Evolutionary conservation across 1,139 yeast genomes (phyloP), one percentile per base, ranked within the genome.

Genomic region (Kodamaea sp.): DNA sequence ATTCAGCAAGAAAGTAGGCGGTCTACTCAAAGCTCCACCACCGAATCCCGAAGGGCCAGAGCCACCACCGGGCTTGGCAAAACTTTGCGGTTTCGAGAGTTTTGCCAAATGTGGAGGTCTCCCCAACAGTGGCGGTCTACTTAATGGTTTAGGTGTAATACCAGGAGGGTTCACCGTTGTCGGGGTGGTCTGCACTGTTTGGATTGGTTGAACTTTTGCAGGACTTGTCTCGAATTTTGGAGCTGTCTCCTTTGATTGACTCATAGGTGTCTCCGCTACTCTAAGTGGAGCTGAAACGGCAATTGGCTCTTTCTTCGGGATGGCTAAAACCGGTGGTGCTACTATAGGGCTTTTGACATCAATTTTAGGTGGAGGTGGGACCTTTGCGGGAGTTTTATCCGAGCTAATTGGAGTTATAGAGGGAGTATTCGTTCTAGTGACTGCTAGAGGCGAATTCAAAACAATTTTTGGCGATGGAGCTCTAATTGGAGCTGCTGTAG

Each of bases 1-100:
- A 34, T 49, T 55, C 5, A 57, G 47, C 25, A 52, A 44, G 37
- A 53, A 56, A 32, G 55, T 49, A 6, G 59, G 58, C 4, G 61
- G 61, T 36, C 50, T 47, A 8, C 52, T 44, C 35, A 55, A 47
- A 4, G 53, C 52, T 4, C 20, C 20, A 15, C 20, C 20, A 15
- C 20, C 20, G 20, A 15, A 15, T 15, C 20, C 20, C 4, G 20
- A 15, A 3, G 20, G 20, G 20, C 20, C 20, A 15, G 20, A 15
- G 20, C 20, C 20, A 8, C 42, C 36, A 10, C 49, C 53, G 6
- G 56, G 52, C 39, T 49, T 53, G 11, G 45, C 48, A 34, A 47
- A 47, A 25, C 49, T 39, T 30, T 41, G 51, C 1, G 53, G 53
- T 27, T 43, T 45, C 35, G 44, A 37, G 31, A 35, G 36, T 12